Base-by-base conservation (phyloP, 1,284 basidiomycete genomes). In the Erythrobasidium hasegawianum region DNA sequence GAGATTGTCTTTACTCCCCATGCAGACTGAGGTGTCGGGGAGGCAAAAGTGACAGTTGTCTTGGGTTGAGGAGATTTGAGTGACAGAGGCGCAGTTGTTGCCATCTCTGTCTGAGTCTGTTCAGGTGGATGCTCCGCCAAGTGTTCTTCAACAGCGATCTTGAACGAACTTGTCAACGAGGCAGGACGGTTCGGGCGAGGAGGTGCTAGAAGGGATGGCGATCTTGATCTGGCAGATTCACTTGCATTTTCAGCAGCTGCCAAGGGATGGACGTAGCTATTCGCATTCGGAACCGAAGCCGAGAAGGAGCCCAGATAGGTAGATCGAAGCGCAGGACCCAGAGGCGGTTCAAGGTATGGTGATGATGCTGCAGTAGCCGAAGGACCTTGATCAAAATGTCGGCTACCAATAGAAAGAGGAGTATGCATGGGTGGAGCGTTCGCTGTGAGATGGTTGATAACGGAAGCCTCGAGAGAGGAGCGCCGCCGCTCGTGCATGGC, bases 181-280 rank as follows among this genome's bases (percentile, higher is more conserved):
- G 61, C 38, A 13, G 61, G 61, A 18, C 61, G 50, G 40, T 50
- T 52, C 13, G 59, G 59, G 14, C 59, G 59, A 24, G 50, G 49
- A 2, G 59, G 59, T 29, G 14, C 14, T n/a, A 43, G 59, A 53
- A 27, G 38, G 24, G 26, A 45, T 43, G 39, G 53, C 54, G 54
- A 40, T 50, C 40, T 64, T 40, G 10, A 41, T 13, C 22, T 33
- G 41, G 4, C 49, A 33, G 24, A 29, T 24, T 29, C 57, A 29
- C 41, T 58, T 53, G 16, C 24, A 27, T 20, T 39, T 27, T 49
- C 38, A 47, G 20, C 43, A 8, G 4, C 14, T 16, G 16, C 43
- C 8, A 47, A 24, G 43, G 16, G n/a, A 24, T 47, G 43, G 16
- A 47, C 14, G 43, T 18, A 47, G 43, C 43, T 47, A 8, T 16